Percentiles rank a stretch among this genome's conserved stretches.
Evolutionary conservation across 2,329 filamentous ascomycete species (phyloP).

Genomic region (Talaromyces sp.): DNA sequence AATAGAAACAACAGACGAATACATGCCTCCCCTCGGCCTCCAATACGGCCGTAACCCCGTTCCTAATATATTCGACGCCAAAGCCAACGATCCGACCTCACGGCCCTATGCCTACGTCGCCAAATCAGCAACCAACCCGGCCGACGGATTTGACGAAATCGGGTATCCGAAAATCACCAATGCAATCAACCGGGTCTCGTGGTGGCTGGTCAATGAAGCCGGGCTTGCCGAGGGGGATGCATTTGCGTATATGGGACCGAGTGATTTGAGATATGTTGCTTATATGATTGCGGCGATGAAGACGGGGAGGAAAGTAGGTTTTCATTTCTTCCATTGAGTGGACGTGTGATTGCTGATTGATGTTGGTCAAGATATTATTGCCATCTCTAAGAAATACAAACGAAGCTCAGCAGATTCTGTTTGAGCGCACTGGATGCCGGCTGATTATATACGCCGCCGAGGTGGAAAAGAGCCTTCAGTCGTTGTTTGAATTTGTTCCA

Average conservation of each 20-base stretch:
- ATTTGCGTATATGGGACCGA: slow-evolving; percentile 11
- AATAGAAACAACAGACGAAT: background rate
- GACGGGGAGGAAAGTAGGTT: slow-evolving; percentile 11
- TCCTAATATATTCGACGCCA: slow-evolving; percentile 9
- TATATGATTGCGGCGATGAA: slow-evolving; percentile 9
- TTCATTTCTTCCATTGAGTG: background rate
- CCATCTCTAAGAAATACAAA: slow-evolving; percentile 12
- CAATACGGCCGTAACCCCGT: slow-evolving; percentile 9
- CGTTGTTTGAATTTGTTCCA: slow-evolving; percentile 6
- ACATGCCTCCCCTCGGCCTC: background rate
- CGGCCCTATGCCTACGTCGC: slow-evolving; percentile 10
- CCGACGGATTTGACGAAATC: slow-evolving; percentile 8
- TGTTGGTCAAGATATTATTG: slow-evolving; percentile 5
- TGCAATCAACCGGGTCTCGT: slow-evolving; percentile 11
- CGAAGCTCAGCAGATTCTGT: slow-evolving; percentile 9
- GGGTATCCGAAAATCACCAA: slow-evolving; percentile 7
- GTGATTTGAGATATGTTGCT: slow-evolving; percentile 12
- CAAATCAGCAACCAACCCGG: slow-evolving; percentile 7
- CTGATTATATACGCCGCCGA: slow-evolving; percentile 8
- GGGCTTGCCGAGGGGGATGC: slow-evolving; percentile 4
- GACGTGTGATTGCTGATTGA: background rate
- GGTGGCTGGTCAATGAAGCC: slow-evolving; percentile 11
- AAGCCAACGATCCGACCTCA: slow-evolving; percentile 4
- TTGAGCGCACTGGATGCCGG: slow-evolving; percentile 8
- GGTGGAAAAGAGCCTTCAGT: slow-evolving; percentile 10